Base-by-base conservation (phyloP, 2,329 filamentous ascomycete species). In the Fusarium coicis region DNA sequence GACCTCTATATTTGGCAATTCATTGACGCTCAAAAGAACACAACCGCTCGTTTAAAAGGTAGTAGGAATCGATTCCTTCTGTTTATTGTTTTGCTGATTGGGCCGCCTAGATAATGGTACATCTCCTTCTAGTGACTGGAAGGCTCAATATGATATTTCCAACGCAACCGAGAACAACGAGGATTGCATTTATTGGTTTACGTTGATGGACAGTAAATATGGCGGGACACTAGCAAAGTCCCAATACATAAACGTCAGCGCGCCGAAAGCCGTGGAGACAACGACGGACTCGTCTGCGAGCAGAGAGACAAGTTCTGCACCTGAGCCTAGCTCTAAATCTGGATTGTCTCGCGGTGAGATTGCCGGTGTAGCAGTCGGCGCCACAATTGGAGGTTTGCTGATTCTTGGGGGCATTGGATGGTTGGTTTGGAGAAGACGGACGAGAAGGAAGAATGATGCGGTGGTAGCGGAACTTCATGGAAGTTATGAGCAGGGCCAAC, bases 161-260 rank as follows among this genome's bases (percentile, higher is more conserved):
- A 49, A 61, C 21, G 43, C n/a, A 10, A 63, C 36, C 0, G 43
- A 63, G 14, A 61, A 63, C 3, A 42, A 9, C 1, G 55, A 61
- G 10, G 60, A 63, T 49, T 49, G 55, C 19, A 61, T 61, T 30
- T 63, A 63, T 43, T 23, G 19, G 43, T 63, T 63, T 18, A 5
- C 15, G 4, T 23, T 63, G 0, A 19, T 30, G 7, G 53, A 60
- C 30, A 34, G n/a, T 11, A 1, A 16, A 42, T 28, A n/a, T 40
- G n/a, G 18, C 1, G 53, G 34, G n/a, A 60, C 2, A 28, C 36
- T 63, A 18, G 60, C 60, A 2, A 7, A 18, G 10, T 63, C 60
- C 2, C 54, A 63, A 60, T 63, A 18, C 2, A 19, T 63, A 23
- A 63, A 63, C 4, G 60, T 63, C 54, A 63, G 55, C 36, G 60